Percentiles rank a stretch among this genome's conserved stretches.
phyloP scores from a whole-genome alignment of 768 basidiomycete species.

The Baorangia bicolor region DNA sequence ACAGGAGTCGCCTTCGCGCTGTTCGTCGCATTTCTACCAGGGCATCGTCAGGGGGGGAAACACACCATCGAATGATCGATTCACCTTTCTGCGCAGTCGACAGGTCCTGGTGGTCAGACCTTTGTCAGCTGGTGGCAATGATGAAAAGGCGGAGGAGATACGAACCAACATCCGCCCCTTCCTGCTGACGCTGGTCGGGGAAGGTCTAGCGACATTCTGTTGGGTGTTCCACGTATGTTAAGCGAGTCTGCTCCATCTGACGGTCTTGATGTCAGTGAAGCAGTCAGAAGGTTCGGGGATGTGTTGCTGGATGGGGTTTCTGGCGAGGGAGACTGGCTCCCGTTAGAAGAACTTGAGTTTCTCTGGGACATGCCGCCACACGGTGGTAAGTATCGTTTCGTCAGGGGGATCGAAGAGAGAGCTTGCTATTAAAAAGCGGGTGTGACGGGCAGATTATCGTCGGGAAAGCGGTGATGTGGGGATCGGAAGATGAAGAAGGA shows the following conservation, averaged over 20 bases:
- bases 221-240: conserved; percentile 42
- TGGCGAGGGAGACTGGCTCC: conserved; percentile 49
- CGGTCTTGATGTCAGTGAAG: conserved; percentile 37
- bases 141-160: conserved; percentile 14
- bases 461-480: conserved; percentile 24
- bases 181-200: conserved; percentile 54
- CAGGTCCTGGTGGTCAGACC: conserved; percentile 59
- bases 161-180: conserved; percentile 81
- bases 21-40: conserved; percentile 83
- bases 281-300: conserved; percentile 43
- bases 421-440: conserved; percentile 28
- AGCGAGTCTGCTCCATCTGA: conserved; percentile 34
- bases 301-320: conserved; percentile 42
- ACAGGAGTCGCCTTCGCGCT: conserved; percentile 77
- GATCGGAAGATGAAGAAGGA: conserved; percentile 27
- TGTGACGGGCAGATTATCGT: conserved; percentile 19
- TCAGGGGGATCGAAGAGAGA: conserved; percentile 24
- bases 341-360: conserved; percentile 48
- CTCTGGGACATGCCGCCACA: conserved; percentile 46
- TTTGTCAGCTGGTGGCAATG: conserved; percentile 7
- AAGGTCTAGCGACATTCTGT: conserved; percentile 46
- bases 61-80: background rate
- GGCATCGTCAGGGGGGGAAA: conserved; percentile 4
- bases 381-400: conserved; percentile 17
- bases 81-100: conserved; percentile 76